These are phyloP conservation scores for Elsinoe australis DNA, from an alignment of 2,329 filamentous ascomycete species.

Conservation along the genomic window DNA sequence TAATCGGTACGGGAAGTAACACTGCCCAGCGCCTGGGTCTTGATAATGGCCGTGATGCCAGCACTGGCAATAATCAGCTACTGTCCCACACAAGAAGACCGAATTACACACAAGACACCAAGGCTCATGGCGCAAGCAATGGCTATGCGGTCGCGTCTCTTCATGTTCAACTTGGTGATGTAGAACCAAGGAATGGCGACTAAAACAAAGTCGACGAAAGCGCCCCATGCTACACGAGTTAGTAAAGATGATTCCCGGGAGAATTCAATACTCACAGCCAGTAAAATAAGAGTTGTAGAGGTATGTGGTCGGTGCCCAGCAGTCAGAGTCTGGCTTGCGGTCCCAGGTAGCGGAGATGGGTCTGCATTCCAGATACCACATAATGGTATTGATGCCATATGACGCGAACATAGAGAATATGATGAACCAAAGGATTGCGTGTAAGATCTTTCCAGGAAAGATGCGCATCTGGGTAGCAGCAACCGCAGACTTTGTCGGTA, in stretches of 20 bases:
- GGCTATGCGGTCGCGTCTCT: conserved; percentile 30
- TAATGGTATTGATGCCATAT: conserved; percentile 2
- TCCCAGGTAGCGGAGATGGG: conserved; percentile 8
- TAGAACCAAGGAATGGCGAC: conserved; percentile 32
- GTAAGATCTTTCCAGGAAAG: background rate
- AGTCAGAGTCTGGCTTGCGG: background rate
- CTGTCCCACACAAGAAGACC: background rate
- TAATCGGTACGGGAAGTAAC: conserved; percentile 28
- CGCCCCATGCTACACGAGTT: conserved; percentile 26
- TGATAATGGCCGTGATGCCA: conserved; percentile 29
- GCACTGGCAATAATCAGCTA: conserved; percentile 21
- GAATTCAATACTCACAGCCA: background rate
- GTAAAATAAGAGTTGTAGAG: conserved; percentile 8
- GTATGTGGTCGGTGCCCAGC: conserved; percentile 4
- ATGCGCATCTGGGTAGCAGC: conserved; percentile 1
- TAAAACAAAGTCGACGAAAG: conserved; percentile 31
- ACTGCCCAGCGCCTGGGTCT: conserved; percentile 27
- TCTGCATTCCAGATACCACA: conserved; percentile 9
- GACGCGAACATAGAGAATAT: conserved; percentile 7
- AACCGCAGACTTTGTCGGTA: conserved; percentile 6
- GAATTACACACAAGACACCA: conserved; percentile 25
- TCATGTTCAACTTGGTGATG: conserved; percentile 31
- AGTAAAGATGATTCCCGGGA: background rate
- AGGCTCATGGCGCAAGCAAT: conserved; percentile 29
- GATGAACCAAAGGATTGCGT: background rate